These are phyloP conservation scores for Metarhizium brunneum DNA, from an alignment of 2,329 filamentous ascomycete genomes.

Conservation along the genomic window DNA sequence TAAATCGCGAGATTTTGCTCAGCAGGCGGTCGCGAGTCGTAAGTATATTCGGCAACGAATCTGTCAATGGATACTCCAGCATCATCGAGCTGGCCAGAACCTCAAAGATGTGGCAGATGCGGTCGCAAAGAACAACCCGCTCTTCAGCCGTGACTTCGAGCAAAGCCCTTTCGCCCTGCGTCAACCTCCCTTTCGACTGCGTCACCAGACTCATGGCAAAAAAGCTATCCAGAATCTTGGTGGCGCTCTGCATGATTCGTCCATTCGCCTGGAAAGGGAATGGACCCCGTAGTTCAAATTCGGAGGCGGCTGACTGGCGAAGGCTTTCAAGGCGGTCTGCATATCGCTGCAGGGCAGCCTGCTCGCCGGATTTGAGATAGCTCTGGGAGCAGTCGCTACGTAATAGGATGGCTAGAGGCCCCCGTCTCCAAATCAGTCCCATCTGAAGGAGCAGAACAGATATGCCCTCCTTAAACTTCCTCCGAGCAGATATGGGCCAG, in stretches of 20 bases:
- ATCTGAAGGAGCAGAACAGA: constrained; percentile 81
- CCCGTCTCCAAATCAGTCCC: constrained; percentile 86
- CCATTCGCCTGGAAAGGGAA: constrained; percentile 64
- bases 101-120: constrained; percentile 73
- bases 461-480: constrained; percentile 76
- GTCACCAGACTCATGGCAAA: constrained; percentile 89
- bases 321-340: constrained; percentile 60
- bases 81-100: constrained; percentile 84
- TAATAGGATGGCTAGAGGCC: constrained; percentile 68
- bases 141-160: constrained; percentile 70
- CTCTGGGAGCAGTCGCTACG: constrained; percentile 45
- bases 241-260: constrained; percentile 64
- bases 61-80: constrained; percentile 78
- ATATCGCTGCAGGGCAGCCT: constrained; percentile 71
- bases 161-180: constrained; percentile 66
- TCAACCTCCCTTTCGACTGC: constrained; percentile 62
- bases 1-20: constrained; percentile 74
- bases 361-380: constrained; percentile 79
- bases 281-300: constrained; percentile 75
- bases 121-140: constrained; percentile 65
- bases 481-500: constrained; percentile 80
- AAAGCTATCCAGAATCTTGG: constrained; percentile 76
- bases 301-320: constrained; percentile 58
- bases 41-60: constrained; percentile 69
- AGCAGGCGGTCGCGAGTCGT: constrained; percentile 68